These are phyloP conservation scores for Capsicum chinense DNA, from an alignment of 257 asterid species.

Conservation along the genomic window DNA sequence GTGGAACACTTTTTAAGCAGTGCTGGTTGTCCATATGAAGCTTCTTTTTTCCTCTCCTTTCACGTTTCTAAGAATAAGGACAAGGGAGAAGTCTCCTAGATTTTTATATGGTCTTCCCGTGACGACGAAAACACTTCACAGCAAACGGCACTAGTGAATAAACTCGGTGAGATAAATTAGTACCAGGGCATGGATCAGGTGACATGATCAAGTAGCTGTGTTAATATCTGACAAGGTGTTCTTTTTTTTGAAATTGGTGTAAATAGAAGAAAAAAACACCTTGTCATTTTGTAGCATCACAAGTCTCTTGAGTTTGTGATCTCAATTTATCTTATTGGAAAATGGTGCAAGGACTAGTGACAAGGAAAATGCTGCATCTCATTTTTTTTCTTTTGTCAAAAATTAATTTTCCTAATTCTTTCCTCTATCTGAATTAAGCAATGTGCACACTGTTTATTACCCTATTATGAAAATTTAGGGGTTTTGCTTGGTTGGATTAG, in stretches of 20 bases:
- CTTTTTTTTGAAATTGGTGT: no score
- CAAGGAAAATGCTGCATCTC: background rate
- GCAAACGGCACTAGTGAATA: background rate
- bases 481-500: slow-evolving; percentile 17
- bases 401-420: slow-evolving; percentile 1
- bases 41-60: background rate
- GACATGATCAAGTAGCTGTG: slow-evolving; percentile 15
- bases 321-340: slow-evolving; percentile 6
- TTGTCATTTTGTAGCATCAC: background rate
- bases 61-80: background rate
- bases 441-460: background rate
- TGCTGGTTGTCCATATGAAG: background rate
- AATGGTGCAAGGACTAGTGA: background rate
- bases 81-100: background rate
- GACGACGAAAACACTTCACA: background rate
- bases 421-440: slow-evolving; percentile 15
- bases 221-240: background rate
- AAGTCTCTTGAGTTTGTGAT: slow-evolving; percentile 14
- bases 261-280: no score
- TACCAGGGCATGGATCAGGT: background rate
- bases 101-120: background rate
- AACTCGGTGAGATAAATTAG: background rate
- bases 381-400: no score
- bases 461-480: background rate
- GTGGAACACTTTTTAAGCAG: background rate